Percentiles rank a stretch among this genome's conserved stretches.
phyloP scores from a whole-genome alignment of 257 asterid genomes.

The Plantago elongata region DNA sequence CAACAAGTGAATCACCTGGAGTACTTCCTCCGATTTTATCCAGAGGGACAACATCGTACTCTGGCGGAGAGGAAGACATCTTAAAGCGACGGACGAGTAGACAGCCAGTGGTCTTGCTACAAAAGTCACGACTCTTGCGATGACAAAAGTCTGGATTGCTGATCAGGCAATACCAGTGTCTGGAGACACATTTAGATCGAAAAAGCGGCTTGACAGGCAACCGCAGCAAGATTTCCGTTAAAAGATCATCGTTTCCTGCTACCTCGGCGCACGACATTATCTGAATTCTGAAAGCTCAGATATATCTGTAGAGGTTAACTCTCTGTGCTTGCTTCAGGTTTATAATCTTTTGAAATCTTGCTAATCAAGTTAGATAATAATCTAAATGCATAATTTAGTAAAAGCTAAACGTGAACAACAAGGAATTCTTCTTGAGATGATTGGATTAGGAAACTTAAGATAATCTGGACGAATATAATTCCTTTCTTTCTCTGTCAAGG shows the following conservation, averaged over 20 bases:
- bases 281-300: background rate
- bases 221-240: conserved; percentile 26
- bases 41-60: conserved; percentile 7
- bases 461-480: too few relatives aligned
- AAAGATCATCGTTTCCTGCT: conserved; percentile 30
- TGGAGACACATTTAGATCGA: conserved; percentile 32
- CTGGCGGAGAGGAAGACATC: background rate
- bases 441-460: too few relatives aligned
- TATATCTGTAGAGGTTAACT: background rate
- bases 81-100: background rate
- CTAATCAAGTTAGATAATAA: too few relatives aligned
- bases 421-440: too few relatives aligned
- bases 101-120: background rate
- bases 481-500: too few relatives aligned
- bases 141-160: conserved; percentile 21
- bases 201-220: conserved; percentile 30
- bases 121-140: background rate
- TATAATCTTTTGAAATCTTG: too few relatives aligned
- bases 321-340: background rate
- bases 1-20: background rate
- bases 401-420: too few relatives aligned
- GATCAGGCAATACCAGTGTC: conserved; percentile 35
- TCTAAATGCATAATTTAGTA: too few relatives aligned
- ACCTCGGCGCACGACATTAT: background rate
- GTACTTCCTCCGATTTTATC: background rate